Percentiles rank a stretch among this genome's conserved stretches.
Evolutionary conservation across 345 rosid genomes (phyloP).

Genomic region (Iberis pinnata): DNA sequence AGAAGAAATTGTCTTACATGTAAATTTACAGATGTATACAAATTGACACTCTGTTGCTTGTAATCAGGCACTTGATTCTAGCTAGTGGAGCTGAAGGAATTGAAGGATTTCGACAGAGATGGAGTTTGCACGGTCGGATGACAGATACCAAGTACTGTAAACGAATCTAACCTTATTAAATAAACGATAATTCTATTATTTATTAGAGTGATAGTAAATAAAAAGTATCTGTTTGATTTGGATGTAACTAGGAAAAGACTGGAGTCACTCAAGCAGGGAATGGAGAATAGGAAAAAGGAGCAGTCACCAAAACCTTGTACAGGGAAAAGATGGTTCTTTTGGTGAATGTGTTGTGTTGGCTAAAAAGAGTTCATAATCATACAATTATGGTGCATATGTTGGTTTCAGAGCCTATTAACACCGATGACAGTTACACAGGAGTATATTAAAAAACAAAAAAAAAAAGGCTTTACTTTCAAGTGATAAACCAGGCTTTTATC

Average conservation of each 20-base stretch:
- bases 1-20: neutral
- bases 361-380: no score
- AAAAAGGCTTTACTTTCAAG: no score
- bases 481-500: no score
- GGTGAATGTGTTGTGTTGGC: slow-evolving; percentile 33
- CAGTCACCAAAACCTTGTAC: slow-evolving; percentile 25
- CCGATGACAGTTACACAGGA: no score
- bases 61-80: slow-evolving; percentile 67
- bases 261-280: slow-evolving; percentile 61
- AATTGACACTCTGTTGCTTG: neutral
- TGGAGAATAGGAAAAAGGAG: slow-evolving; percentile 45
- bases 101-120: slow-evolving; percentile 85
- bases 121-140: slow-evolving; percentile 93
- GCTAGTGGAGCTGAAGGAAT: slow-evolving; percentile 87
- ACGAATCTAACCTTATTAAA: neutral
- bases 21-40: neutral
- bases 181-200: no score
- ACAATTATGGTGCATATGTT: no score
- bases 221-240: no score
- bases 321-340: slow-evolving; percentile 54
- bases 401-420: no score
- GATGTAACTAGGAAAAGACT: slow-evolving; percentile 47
- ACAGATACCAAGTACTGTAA: slow-evolving; percentile 65
- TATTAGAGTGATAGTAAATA: no score
- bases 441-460: no score